phyloP scores from a whole-genome alignment of 345 rosid genomes.

The Eucalyptus sp. region DNA sequence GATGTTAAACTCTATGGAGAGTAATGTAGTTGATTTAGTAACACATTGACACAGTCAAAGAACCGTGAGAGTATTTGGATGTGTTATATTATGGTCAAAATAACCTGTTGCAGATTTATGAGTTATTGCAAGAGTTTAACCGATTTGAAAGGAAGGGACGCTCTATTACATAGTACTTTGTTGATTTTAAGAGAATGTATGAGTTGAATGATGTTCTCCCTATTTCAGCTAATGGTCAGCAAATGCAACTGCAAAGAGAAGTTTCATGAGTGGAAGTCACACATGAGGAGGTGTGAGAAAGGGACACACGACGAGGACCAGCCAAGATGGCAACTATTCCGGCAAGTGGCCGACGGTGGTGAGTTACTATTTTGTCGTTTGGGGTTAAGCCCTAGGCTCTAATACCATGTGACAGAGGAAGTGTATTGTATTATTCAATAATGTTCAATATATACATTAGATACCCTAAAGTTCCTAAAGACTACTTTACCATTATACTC shows the following conservation, averaged over 20 bases:
- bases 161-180: neutral
- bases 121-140: neutral
- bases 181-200: neutral
- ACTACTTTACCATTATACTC: too few species aligned
- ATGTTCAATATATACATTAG: too few species aligned
- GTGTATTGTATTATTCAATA: too few species aligned
- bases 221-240: neutral
- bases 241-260: neutral
- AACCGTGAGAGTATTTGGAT: neutral
- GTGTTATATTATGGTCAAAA: neutral
- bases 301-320: too few species aligned
- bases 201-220: neutral
- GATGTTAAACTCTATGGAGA: neutral
- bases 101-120: too few species aligned
- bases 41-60: neutral
- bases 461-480: neutral
- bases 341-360: too few species aligned
- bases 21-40: neutral
- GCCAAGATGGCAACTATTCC: too few species aligned
- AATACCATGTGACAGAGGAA: too few species aligned
- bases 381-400: too few species aligned
- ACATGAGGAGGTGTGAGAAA: too few species aligned
- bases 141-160: neutral
- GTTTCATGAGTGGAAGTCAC: too few species aligned
- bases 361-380: too few species aligned